phyloP scores from a whole-genome alignment of 2,329 filamentous ascomycete genomes.

The Colletotrichum chrysophilum region DNA sequence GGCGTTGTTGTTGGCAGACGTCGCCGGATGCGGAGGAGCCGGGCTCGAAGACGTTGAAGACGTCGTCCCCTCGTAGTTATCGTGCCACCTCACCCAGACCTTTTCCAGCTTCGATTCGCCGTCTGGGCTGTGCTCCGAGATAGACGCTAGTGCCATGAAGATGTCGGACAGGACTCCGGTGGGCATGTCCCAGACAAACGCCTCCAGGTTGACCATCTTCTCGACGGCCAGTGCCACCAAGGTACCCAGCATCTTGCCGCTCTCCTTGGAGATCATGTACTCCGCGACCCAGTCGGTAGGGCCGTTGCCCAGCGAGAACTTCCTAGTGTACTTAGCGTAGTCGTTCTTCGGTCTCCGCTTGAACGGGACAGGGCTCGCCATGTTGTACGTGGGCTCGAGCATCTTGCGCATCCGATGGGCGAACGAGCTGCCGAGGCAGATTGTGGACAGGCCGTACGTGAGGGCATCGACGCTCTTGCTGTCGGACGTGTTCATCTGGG shows the following conservation, averaged over 20 bases:
- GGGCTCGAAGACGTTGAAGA: constrained; percentile 34
- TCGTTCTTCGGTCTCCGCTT: constrained; percentile 54
- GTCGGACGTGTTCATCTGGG: constrained; percentile 65
- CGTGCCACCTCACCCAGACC: constrained; percentile 84
- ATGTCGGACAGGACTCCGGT: constrained; percentile 83
- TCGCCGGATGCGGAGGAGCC: constrained; percentile 23
- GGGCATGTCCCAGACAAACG: constrained; percentile 89
- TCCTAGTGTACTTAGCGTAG: constrained; percentile 79
- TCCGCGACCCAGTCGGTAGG: constrained; percentile 80
- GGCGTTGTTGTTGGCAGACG: constrained; percentile 40
- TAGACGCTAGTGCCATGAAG: constrained; percentile 77
- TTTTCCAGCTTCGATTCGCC: constrained; percentile 71
- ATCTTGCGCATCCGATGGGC: constrained; percentile 42
- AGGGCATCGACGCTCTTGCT: constrained; percentile 80
- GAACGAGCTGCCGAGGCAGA: constrained; percentile 70
- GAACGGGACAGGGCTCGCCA: constrained; percentile 16
- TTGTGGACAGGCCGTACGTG: constrained; percentile 80
- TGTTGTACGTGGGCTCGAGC: constrained; percentile 25
- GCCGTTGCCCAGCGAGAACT: constrained; percentile 86
- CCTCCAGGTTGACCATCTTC: constrained; percentile 82
- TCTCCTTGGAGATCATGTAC: constrained; percentile 82
- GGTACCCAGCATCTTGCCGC: constrained; percentile 88
- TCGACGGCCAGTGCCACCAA: constrained; percentile 80
- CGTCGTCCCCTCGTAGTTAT: constrained; percentile 62
- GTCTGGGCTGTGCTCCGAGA: constrained; percentile 65